Percentiles rank a stretch among this genome's conserved stretches.
phyloP scores from a whole-genome alignment of 1,284 basidiomycete species.

The Tilletia walkeri region DNA sequence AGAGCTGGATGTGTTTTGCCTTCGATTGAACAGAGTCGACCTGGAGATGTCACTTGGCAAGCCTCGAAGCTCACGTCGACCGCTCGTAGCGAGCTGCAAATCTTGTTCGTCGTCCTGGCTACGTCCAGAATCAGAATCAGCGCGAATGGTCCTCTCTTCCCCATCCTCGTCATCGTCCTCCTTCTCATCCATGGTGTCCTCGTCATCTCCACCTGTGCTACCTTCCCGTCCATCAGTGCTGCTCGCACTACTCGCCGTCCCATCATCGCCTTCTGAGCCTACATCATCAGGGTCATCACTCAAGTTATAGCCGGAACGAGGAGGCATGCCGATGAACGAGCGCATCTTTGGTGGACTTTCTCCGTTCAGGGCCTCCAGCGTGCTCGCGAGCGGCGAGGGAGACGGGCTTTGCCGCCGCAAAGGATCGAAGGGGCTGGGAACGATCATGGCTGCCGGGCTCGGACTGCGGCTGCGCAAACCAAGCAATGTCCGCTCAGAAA shows the following conservation, averaged over 20 bases:
- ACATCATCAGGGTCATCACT: slow-evolving; percentile 55
- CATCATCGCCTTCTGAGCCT: slow-evolving; percentile 49
- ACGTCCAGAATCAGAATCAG: not conserved
- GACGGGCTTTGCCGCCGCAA: slow-evolving; percentile 10
- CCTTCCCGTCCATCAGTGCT: slow-evolving; percentile 36
- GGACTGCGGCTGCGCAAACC: not conserved
- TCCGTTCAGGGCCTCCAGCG: not conserved
- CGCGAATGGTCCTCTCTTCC: not conserved
- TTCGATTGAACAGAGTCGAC: slow-evolving; percentile 2
- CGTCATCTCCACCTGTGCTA: slow-evolving; percentile 38
- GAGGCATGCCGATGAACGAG: slow-evolving; percentile 55
- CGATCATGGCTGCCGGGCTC: not conserved
- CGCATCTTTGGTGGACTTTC: slow-evolving; percentile 48
- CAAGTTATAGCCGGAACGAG: slow-evolving; percentile 53
- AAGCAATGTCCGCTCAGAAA: not conserved
- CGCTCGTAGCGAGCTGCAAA: too few species aligned
- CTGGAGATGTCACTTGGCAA: slow-evolving; percentile 7
- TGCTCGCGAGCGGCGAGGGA: not conserved
- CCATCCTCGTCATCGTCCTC: slow-evolving; percentile 28
- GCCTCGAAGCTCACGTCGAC: slow-evolving; percentile 7
- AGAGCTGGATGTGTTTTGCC: not conserved
- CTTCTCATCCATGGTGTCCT: slow-evolving; percentile 31
- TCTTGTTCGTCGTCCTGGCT: slow-evolving; percentile 29
- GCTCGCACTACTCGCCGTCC: slow-evolving; percentile 26
- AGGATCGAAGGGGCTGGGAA: slow-evolving; percentile 2